phyloP scores from a whole-genome alignment of 2,329 filamentous ascomycete genomes.

The Bimuria novae-zelandiae region DNA sequence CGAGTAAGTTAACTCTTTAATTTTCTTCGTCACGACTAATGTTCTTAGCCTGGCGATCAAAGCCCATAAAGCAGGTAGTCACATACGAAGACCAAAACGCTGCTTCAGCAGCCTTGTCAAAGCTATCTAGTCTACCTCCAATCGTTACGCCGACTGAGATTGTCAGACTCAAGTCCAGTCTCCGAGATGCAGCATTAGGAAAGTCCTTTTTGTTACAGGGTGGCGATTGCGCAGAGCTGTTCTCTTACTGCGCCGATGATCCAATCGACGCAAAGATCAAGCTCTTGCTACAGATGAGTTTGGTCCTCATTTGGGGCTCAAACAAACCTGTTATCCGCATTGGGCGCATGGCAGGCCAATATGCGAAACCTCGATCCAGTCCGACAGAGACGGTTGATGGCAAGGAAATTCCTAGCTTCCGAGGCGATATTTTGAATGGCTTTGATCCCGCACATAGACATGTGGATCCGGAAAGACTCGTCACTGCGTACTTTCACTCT shows the following conservation, averaged over 20 bases:
- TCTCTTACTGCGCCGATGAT: conserved; percentile 89
- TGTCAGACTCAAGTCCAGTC: conserved; percentile 72
- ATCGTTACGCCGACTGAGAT: conserved; percentile 84
- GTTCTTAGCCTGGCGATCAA: conserved; percentile 69
- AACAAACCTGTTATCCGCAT: conserved; percentile 88
- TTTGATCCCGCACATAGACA: conserved; percentile 75
- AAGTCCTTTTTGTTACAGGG: conserved; percentile 95
- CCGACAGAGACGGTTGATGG: conserved; percentile 83
- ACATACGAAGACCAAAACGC: conserved; percentile 67
- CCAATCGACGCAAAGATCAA: conserved; percentile 97
- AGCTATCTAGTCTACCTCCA: conserved; percentile 73
- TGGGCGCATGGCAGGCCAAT: conserved; percentile 95
- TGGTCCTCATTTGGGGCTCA: conserved; percentile 89
- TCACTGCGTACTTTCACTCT: conserved; percentile 94
- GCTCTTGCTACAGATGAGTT: conserved; percentile 92
- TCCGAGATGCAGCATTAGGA: conserved; percentile 85
- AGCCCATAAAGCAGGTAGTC: conserved; percentile 78
- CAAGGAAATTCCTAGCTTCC: conserved; percentile 82
- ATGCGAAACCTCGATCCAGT: conserved; percentile 91
- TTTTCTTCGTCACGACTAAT: conserved; percentile 14
- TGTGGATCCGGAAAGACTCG: conserved; percentile 81
- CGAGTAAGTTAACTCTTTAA: conserved; percentile 4
- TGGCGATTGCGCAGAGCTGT: conserved; percentile 95
- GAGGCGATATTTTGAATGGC: conserved; percentile 94
- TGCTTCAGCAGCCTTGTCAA: conserved; percentile 63